A percentile compares a stretch with the other conserved stretches of the same genome.
These are phyloP conservation scores for Podospora conica DNA, from an alignment of 495 filamentous ascomycete species.

Conservation along the genomic window DNA sequence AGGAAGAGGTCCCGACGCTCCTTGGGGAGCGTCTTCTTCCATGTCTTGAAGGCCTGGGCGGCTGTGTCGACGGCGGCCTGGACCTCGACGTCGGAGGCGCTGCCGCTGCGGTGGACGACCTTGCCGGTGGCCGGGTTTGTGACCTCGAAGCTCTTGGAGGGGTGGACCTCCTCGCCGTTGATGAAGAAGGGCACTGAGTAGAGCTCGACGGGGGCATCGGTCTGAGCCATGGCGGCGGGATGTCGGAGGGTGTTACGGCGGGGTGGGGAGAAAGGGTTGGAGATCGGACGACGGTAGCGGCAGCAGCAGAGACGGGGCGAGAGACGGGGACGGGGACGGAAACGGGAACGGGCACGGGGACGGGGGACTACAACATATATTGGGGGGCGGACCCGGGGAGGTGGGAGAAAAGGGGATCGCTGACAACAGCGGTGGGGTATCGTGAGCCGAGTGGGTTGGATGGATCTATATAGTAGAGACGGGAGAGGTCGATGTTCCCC, in stretches of 20 bases:
- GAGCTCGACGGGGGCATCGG: slow-evolving; percentile 4
- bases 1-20: slow-evolving; percentile 65
- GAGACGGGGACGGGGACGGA: background rate
- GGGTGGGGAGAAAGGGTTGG: background rate
- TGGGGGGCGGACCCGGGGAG: background rate
- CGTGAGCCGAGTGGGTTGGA: background rate
- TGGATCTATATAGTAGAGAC: background rate
- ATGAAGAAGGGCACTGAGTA: slow-evolving; percentile 63
- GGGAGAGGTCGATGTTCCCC: background rate
- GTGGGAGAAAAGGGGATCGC: background rate
- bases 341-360: background rate
- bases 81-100: slow-evolving; percentile 58
- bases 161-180: slow-evolving; percentile 59
- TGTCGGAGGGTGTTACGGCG: background rate
- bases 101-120: slow-evolving; percentile 53
- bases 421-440: background rate
- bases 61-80: slow-evolving; percentile 58
- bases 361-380: background rate
- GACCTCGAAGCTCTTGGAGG: slow-evolving; percentile 59
- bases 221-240: slow-evolving; percentile 13
- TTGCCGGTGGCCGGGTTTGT: slow-evolving; percentile 57
- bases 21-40: slow-evolving; percentile 57
- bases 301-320: background rate
- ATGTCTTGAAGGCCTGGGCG: slow-evolving; percentile 61
- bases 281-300: background rate